Conservation (phyloP, 306 rosid species). For the Medicago arabica region DNA sequence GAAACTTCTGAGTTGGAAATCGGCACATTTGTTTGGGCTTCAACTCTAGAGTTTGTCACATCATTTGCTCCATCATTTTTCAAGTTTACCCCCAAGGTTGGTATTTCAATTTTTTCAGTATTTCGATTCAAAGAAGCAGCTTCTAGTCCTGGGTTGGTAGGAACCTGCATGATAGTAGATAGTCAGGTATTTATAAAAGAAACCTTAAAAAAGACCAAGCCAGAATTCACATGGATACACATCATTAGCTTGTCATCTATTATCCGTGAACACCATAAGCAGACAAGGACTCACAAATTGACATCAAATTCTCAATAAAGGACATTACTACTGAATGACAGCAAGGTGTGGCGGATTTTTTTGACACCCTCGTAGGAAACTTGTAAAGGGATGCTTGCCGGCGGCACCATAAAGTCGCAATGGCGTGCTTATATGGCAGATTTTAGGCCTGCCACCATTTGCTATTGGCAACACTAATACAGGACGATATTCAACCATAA, state of each 20-base stretch:
- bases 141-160: conserved; percentile 54
- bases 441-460: neutral
- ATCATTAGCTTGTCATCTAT: too few relatives aligned
- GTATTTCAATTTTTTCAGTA: conserved; percentile 43
- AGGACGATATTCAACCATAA: conserved; percentile 19
- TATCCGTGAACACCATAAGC: too few relatives aligned
- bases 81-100: conserved; percentile 39
- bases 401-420: neutral
- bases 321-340: neutral
- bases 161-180: conserved; percentile 51
- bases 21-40: conserved; percentile 39
- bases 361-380: neutral
- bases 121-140: conserved; percentile 49
- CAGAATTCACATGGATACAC: neutral
- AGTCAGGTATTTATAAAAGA: conserved; percentile 29
- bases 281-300: too few relatives aligned
- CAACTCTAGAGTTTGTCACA: conserved; percentile 42
- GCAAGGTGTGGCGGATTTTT: neutral
- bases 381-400: neutral
- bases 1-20: conserved; percentile 47
- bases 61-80: conserved; percentile 48
- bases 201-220: conserved; percentile 26
- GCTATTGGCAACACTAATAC: neutral
- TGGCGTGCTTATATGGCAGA: neutral
- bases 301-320: too few relatives aligned